Percentiles rank a stretch among this genome's conserved stretches.
These are phyloP conservation scores for Suillus bovinus DNA, from an alignment of 768 basidiomycete genomes.

Conservation along the genomic window DNA sequence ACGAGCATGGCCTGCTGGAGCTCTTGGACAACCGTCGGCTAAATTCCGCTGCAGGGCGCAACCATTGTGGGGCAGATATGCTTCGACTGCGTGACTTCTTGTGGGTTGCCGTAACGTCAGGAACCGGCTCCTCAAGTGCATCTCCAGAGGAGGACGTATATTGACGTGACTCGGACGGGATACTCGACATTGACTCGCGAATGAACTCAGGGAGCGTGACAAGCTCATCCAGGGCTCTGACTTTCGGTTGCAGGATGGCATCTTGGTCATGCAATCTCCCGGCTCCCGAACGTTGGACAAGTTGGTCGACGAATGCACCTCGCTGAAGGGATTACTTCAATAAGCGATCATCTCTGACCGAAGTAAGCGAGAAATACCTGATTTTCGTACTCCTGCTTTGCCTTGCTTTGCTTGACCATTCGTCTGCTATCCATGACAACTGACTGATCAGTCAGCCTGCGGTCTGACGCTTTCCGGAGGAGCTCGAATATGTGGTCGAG, in stretches of 20 bases:
- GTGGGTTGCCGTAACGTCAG: conserved; percentile 24
- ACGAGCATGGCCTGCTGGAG: conserved; percentile 27
- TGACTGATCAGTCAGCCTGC: conserved; percentile 69
- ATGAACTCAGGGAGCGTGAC: conserved; percentile 65
- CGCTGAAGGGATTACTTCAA: conserved; percentile 43
- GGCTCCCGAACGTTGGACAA: conserved; percentile 68
- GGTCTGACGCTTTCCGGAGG: conserved; percentile 67
- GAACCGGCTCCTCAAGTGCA: conserved; percentile 15
- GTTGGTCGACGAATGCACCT: conserved; percentile 72
- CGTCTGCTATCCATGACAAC: conserved; percentile 65
- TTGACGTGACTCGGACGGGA: conserved; percentile 18
- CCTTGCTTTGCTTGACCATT: conserved; percentile 53
- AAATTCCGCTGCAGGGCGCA: conserved; percentile 33
- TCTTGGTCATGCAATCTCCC: conserved; percentile 83
- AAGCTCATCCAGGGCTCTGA: conserved; percentile 3
- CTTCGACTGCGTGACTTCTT: conserved; percentile 46
- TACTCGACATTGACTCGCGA: conserved; percentile 48
- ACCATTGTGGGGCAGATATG: conserved; percentile 62
- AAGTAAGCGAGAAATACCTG: conserved; percentile 48
- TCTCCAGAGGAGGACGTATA: conserved; percentile 1
- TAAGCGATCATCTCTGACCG: conserved; percentile 1
- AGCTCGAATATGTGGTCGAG: conserved; percentile 72
- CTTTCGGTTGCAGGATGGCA: conserved; percentile 41
- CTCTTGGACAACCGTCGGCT: conserved; percentile 16
- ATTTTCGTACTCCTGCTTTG: conserved; percentile 56